A percentile compares a stretch with the other conserved stretches of the same genome.
phyloP scores from a whole-genome alignment of 2,329 filamentous ascomycete genomes.

The Diaporthe sp. region DNA sequence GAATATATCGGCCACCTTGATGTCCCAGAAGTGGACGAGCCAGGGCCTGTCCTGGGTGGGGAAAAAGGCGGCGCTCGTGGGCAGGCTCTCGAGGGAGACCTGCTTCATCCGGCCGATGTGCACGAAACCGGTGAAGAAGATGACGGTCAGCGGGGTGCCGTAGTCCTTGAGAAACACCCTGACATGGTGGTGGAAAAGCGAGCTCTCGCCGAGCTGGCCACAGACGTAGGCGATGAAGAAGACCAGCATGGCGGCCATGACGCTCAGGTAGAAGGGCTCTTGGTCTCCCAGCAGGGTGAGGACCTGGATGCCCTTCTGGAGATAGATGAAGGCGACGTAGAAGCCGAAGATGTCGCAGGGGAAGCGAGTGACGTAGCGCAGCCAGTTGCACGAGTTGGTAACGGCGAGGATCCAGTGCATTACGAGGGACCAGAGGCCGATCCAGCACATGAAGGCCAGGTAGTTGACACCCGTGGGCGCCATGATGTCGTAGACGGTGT shows the following conservation, averaged over 20 bases:
- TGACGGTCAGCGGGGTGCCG: slow-evolving; percentile 82
- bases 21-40: slow-evolving; percentile 86
- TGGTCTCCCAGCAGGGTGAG: slow-evolving; percentile 78
- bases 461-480: slow-evolving; percentile 82
- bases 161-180: slow-evolving; percentile 91
- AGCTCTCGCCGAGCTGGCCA: slow-evolving; percentile 77
- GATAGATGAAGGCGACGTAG: slow-evolving; percentile 91
- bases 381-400: slow-evolving; percentile 87
- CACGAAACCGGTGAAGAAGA: slow-evolving; percentile 93
- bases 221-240: slow-evolving; percentile 82
- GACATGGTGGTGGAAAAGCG: slow-evolving; percentile 79
- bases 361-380: slow-evolving; percentile 92
- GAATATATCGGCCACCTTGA: slow-evolving; percentile 80
- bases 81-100: slow-evolving; percentile 77
- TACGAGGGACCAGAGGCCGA: slow-evolving; percentile 87
- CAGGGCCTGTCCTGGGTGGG: slow-evolving; percentile 81
- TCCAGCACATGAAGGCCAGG: slow-evolving; percentile 92
- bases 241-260: slow-evolving; percentile 81
- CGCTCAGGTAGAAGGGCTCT: slow-evolving; percentile 81
- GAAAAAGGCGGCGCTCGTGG: slow-evolving; percentile 82
- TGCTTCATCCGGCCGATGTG: slow-evolving; percentile 86
- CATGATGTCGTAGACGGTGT: slow-evolving; percentile 93
- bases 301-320: slow-evolving; percentile 92
- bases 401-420: slow-evolving; percentile 88
- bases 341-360: slow-evolving; percentile 95